A percentile compares a stretch with the other conserved stretches of the same genome.
These are phyloP conservation scores for Sclerotinia nivalis DNA, from an alignment of 2,329 filamentous ascomycete genomes.

Conservation along the genomic window DNA sequence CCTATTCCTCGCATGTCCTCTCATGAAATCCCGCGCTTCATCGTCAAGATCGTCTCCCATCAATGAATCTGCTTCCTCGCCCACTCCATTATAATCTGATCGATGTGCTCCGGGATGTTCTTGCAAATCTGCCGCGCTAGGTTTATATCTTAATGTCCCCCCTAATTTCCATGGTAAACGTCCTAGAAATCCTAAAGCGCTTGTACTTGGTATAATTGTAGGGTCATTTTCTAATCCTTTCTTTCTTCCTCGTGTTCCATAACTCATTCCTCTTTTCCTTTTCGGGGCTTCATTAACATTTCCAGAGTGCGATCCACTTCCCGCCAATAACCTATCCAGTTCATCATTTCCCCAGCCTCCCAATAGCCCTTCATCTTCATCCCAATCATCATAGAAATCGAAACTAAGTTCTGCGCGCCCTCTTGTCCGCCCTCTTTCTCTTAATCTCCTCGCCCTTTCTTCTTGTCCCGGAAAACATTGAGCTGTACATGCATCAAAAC, in stretches of 20 bases:
- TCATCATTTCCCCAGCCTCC: constrained; percentile 80
- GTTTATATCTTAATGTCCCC: constrained; percentile 80
- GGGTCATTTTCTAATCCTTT: constrained; percentile 66
- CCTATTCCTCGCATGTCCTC: constrained; percentile 49
- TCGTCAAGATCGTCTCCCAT: constrained; percentile 51
- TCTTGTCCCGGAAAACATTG: constrained; percentile 72
- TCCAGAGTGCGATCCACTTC: constrained; percentile 54
- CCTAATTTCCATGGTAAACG: constrained; percentile 83
- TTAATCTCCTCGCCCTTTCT: constrained; percentile 67
- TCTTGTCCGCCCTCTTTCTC: constrained; percentile 60
- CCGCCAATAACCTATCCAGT: constrained; percentile 78
- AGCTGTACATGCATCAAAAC: constrained; percentile 70
- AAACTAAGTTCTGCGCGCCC: constrained; percentile 80
- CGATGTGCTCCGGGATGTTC: constrained; percentile 69
- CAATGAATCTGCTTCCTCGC: constrained; percentile 68
- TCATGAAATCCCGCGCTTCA: constrained; percentile 27
- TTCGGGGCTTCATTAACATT: constrained; percentile 63
- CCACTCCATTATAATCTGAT: constrained; percentile 43
- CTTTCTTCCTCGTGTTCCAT: constrained; percentile 67
- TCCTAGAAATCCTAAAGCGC: constrained; percentile 80
- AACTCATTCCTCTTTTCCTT: constrained; percentile 83
- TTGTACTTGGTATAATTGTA: constrained; percentile 86
- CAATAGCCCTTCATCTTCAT: constrained; percentile 64
- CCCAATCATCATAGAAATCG: constrained; percentile 98
- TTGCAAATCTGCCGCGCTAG: constrained; percentile 85